These are phyloP conservation scores for Oemleria cerasiformis DNA, from an alignment of 306 rosid species.

Conservation along the genomic window DNA sequence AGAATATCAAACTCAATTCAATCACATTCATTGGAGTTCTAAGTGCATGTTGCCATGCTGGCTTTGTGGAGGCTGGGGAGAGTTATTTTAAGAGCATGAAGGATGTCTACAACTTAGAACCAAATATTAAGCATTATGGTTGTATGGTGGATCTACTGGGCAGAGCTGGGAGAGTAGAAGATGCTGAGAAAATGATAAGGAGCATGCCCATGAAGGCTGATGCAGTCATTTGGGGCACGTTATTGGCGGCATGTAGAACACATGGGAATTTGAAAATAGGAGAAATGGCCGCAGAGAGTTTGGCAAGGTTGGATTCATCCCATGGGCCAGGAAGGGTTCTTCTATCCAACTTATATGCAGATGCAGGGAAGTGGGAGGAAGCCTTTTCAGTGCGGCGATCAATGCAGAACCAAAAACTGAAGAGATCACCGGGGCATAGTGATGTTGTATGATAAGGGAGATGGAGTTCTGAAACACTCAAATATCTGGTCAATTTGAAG, in stretches of 20 bases:
- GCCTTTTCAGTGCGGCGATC: constrained; percentile 58
- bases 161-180: constrained; percentile 75
- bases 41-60: constrained; percentile 88
- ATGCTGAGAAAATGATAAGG: constrained; percentile 63
- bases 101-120: constrained; percentile 58
- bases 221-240: constrained; percentile 81
- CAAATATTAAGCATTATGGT: constrained; percentile 86
- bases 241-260: constrained; percentile 82
- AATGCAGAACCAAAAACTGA: constrained; percentile 45
- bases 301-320: constrained; percentile 61
- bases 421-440: constrained; percentile 68
- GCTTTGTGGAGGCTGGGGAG: constrained; percentile 68
- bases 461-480: constrained; percentile 4
- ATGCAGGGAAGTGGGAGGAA: constrained; percentile 83
- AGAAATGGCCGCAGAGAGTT: constrained; percentile 68
- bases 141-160: constrained; percentile 92
- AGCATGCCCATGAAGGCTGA: constrained; percentile 87
- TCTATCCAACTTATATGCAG: constrained; percentile 74
- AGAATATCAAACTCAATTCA: constrained; percentile 55
- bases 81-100: constrained; percentile 71
- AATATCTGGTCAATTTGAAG: neutral
- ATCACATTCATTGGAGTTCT: constrained; percentile 84
- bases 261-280: constrained; percentile 75
- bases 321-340: constrained; percentile 84
- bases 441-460: constrained; percentile 48